A percentile compares a stretch with the other conserved stretches of the same genome.
phyloP scores from a whole-genome alignment of 148 eudicot species.

The Rhododendron griersonianum region DNA sequence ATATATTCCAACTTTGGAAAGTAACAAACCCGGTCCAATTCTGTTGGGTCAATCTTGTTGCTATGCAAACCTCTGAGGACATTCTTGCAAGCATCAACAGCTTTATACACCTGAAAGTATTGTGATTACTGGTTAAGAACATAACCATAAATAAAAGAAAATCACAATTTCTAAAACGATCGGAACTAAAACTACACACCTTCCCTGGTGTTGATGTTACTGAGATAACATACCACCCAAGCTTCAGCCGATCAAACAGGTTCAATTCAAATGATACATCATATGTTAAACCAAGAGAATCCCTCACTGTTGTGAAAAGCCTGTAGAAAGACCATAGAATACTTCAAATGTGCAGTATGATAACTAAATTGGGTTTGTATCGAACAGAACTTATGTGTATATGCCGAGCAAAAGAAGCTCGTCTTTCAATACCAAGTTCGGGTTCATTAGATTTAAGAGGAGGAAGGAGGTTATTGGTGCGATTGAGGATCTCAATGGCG shows the following conservation, averaged over 20 bases:
- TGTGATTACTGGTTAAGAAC: constrained; percentile 7
- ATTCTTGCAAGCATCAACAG: constrained; percentile 98
- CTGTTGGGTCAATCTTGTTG: constrained; percentile 66
- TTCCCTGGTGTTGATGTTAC: constrained; percentile 97
- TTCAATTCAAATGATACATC: constrained; percentile 93
- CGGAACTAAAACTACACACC: constrained; percentile 39
- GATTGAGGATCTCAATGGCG: neutral
- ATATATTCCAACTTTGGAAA: neutral
- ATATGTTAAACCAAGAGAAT: constrained; percentile 92
- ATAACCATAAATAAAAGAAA: neutral
- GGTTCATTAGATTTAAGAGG: neutral
- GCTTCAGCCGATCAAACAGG: constrained; percentile 84
- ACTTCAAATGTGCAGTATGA: neutral
- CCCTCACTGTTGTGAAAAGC: constrained; percentile 96
- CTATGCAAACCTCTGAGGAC: constrained; percentile 88
- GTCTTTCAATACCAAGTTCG: neutral
- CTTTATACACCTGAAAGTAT: constrained; percentile 72
- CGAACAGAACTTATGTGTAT: neutral
- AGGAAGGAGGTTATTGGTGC: neutral
- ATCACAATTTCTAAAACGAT: neutral
- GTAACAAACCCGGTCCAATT: constrained; percentile 83
- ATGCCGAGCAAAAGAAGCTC: neutral
- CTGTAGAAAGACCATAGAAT: constrained; percentile 31
- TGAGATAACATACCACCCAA: constrained; percentile 98
- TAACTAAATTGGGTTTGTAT: neutral